Conservation (phyloP, 305 asterid genomes). For the Salvia sclarea region DNA sequence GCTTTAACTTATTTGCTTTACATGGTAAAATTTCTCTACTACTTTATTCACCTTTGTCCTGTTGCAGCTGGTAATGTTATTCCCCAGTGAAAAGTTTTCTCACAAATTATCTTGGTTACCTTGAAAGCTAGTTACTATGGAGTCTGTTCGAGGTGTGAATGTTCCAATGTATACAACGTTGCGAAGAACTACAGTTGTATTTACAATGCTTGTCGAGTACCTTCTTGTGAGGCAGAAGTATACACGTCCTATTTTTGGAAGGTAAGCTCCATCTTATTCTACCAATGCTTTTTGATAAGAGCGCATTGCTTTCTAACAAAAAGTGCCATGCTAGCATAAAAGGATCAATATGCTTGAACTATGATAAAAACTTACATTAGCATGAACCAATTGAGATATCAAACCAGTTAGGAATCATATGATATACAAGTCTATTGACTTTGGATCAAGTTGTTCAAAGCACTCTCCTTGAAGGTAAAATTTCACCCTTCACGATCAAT, state of each 20-base stretch:
- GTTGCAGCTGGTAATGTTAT: constrained; percentile 6
- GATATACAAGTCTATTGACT: neutral
- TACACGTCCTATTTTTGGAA: constrained; percentile 74
- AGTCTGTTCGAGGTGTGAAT: constrained; percentile 97
- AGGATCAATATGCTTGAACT: constrained; percentile 5
- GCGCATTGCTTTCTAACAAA: constrained; percentile 1
- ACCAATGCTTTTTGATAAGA: neutral
- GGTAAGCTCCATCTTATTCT: constrained; percentile 47
- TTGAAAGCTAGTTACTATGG: constrained; percentile 91
- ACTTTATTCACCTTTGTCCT: constrained; percentile 1
- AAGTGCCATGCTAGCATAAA: neutral
- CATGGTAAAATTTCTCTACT: constrained; percentile 60
- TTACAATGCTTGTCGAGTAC: constrained; percentile 89
- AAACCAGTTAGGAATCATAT: neutral
- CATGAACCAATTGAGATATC: neutral
- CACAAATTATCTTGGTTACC: constrained; percentile 41
- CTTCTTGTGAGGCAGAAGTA: constrained; percentile 73
- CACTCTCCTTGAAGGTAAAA: neutral
- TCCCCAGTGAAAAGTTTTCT: constrained; percentile 13
- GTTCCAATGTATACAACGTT: constrained; percentile 98
- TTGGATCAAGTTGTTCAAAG: neutral
- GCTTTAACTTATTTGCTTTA: constrained; percentile 83
- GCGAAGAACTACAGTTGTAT: constrained; percentile 94
- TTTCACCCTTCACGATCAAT: neutral
- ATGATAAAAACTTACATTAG: neutral